Evolutionary conservation across 768 basidiomycete species (phyloP), one percentile per base, ranked within the genome.

Genomic region (Amanita pseudoporphyria): DNA sequence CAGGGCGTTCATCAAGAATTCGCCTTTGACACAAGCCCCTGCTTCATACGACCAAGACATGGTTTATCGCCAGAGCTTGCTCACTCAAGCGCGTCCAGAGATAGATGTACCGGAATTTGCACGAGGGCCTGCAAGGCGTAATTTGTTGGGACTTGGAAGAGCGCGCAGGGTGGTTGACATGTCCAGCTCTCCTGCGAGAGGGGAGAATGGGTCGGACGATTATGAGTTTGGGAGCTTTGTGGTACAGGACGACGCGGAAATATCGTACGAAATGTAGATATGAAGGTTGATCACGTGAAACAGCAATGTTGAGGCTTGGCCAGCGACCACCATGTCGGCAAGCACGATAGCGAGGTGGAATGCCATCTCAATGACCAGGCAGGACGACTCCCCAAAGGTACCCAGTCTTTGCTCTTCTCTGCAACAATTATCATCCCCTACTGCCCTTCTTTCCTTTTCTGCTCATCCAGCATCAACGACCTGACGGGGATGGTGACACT

Each of bases 171-270:
- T 41, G 37, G 30, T 36, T 37, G 48, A 60, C 18, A 61, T 60
- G 3, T 78, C 81, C 7, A 87, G 84, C 54, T 88, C 86, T 1
- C 85, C 87, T 3, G 67, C 67, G 18, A 64, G 65, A 16, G 71
- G 72, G 33, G 70, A 74, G 31, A 71, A 67, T 10, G 74, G 72
- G 45, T 65, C 74, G 5, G 83, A 89, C 53, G 74, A 78, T 43
- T 92, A 92, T 60, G 73, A 68, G 37, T 58, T 84, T 38, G 89
- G 79, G 9, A 91, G 84, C 60, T 92, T 92, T 56, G 77, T 92
- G 13, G 87, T 92, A 10, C 77, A 71, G 48, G 88, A 92, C 58
- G 84, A 87, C 36, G 83, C 73, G 18, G 82, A 87, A 28, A 74
- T 85, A 46, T 74, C 71, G 19, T 80, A 75, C 51, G 56, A 26